These are phyloP conservation scores for Seminavis robusta DNA, from an alignment of 108 stramenopile species.

Conservation along the genomic window DNA sequence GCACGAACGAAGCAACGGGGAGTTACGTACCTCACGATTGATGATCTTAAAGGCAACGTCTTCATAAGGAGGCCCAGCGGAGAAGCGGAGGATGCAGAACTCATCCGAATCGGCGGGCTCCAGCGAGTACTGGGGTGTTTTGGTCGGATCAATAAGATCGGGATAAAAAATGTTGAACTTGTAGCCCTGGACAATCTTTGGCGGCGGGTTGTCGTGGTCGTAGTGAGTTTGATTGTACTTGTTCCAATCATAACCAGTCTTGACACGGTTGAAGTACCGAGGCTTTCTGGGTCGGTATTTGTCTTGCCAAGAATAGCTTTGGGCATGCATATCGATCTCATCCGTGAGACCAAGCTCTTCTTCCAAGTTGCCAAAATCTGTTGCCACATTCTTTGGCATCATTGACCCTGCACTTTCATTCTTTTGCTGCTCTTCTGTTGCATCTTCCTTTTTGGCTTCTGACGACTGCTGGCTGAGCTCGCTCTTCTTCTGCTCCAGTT, in stretches of 20 bases:
- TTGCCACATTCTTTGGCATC: constrained; percentile 55
- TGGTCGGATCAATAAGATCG: constrained; percentile 94
- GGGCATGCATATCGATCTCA: constrained; percentile 49
- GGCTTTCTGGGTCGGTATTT: constrained; percentile 97
- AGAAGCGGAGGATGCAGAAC: constrained; percentile 96
- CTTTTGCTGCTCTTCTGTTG: constrained; percentile 4
- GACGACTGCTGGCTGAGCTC: constrained; percentile 41
- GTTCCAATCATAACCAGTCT: constrained; percentile 99
- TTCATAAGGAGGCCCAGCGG: constrained; percentile 97
- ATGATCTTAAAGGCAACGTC: constrained; percentile 99
- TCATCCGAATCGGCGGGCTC: constrained; percentile 89
- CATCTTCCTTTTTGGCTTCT: constrained; percentile 24
- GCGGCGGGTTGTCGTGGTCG: constrained; percentile 98
- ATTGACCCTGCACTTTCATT: constrained; percentile 18
- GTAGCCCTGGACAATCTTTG: constrained; percentile 99
- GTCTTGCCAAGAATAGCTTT: constrained; percentile 84
- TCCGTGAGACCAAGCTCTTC: constrained; percentile 81
- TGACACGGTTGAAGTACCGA: constrained; percentile 98
- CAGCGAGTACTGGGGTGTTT: constrained; percentile 91
- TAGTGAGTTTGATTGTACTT: constrained; percentile 99
- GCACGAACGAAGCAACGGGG: too few relatives aligned
- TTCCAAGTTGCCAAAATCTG: constrained; percentile 83
- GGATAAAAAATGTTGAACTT: constrained; percentile 99
- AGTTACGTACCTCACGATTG: too few relatives aligned
- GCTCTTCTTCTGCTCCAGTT: constrained; percentile 72